phyloP scores from a whole-genome alignment of 2,329 filamentous ascomycete species.

The Xylaria arbuscula region DNA sequence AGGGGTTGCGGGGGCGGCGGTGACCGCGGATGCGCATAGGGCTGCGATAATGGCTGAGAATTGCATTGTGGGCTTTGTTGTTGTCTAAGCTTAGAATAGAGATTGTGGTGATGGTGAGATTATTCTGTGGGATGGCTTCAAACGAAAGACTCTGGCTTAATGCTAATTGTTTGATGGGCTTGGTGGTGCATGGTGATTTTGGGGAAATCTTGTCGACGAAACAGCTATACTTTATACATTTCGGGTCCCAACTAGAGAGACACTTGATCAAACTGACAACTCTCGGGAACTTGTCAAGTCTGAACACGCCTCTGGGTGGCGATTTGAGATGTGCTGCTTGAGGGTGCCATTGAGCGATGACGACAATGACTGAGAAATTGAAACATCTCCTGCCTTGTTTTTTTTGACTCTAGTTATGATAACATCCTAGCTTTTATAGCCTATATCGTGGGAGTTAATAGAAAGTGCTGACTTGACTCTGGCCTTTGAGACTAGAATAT shows the following conservation, averaged over 20 bases:
- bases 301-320: not conserved
- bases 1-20: slow-evolving; percentile 35
- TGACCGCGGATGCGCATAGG: slow-evolving; percentile 40
- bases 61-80: slow-evolving; percentile 41
- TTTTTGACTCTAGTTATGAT: not conserved
- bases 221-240: slow-evolving; percentile 24
- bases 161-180: not conserved
- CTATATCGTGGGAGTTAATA: not conserved
- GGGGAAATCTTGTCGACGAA: not conserved
- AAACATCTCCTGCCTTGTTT: slow-evolving; percentile 17
- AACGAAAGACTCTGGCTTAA: not conserved
- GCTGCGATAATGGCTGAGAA: slow-evolving; percentile 37
- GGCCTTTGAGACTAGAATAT: slow-evolving; percentile 8
- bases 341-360: slow-evolving; percentile 18
- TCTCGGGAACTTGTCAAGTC: not conserved
- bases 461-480: too few relatives aligned
- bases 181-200: slow-evolving; percentile 14
- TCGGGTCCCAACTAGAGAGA: not conserved
- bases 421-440: not conserved
- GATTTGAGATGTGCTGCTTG: not conserved
- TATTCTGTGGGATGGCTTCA: not conserved
- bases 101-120: not conserved
- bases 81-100: not conserved
- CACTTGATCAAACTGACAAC: not conserved
- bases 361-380: slow-evolving; percentile 9